Evolutionary conservation across 2,329 filamentous ascomycete species (phyloP), one percentile per base, ranked within the genome.

Genomic region (Madurella mycetomatis): DNA sequence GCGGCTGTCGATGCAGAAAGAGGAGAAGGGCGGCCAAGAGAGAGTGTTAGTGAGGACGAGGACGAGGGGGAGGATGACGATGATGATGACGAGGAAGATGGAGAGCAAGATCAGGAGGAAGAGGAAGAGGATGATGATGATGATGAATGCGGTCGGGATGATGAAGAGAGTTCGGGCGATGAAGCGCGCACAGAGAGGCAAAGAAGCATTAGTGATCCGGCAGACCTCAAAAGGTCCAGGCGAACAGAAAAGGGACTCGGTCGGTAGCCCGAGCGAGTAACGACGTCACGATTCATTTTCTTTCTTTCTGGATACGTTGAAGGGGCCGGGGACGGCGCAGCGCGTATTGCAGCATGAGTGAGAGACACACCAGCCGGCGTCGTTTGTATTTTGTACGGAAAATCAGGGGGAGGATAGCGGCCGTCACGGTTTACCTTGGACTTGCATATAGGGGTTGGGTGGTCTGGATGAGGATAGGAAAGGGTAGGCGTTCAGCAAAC

Each of bases 181-280:
- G 78, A 81, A 58, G 73, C 73, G 62, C 68, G 77, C 58, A 83
- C 80, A 4, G 82, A 82, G 66, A 72, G 81, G 56, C 82, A 83
- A 65, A 72, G 82, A 55, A 85, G 73, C 56, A 66, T 73, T 47
- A 74, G 73, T 42, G 72, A 74, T 32, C 72, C 72, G 30, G 61
- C 67, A 2, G 69, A 72, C n/a, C 55, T 65, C 5, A 64, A 65
- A 50, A 53, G 56, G 41, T 54, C 56, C 49, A 49, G 55, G 7
- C 43, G 59, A 30, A 56, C 48, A 13, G 32, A 49, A 25, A 41
- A 19, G n/a, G 44, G 46, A 18, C 46, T 51, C 31, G 43, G 49
- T 34, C 47, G 56, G 49, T 60, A 58, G 56, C 41, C 34, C n/a
- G 19, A 16, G 44, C 32, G 16, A 25, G 25, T 25, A 25, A 49